A percentile compares a stretch with the other conserved stretches of the same genome.
Evolutionary conservation across 148 eudicot species (phyloP).

Genomic region (Heliosperma pusillum): DNA sequence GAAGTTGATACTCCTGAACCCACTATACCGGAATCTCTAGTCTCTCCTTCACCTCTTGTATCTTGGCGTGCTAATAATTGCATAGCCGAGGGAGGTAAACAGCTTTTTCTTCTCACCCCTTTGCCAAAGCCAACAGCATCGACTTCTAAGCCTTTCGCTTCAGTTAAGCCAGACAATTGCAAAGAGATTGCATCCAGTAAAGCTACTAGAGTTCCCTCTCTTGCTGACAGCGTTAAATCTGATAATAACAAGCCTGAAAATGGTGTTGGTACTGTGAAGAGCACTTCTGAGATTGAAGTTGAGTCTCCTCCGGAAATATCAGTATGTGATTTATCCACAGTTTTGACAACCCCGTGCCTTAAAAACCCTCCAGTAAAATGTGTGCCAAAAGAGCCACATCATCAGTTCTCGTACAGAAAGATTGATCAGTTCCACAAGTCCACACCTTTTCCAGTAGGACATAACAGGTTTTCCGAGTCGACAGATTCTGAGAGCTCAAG

Average conservation of each 20-base stretch:
- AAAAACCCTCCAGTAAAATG: conserved; percentile 62
- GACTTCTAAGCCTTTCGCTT: conserved; percentile 37
- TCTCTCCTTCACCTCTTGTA: conserved; percentile 98
- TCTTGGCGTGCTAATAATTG: conserved; percentile 77
- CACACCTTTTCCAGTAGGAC: conserved; percentile 60
- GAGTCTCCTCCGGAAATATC: conserved; percentile 35
- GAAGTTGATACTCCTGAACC: conserved; percentile 52
- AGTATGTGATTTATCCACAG: conserved; percentile 27
- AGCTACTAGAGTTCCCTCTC: conserved; percentile 26
- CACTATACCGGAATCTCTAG: conserved; percentile 44
- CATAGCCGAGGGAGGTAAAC: conserved; percentile 57
- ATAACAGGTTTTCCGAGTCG: conserved; percentile 29
- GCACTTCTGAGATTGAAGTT: conserved; percentile 18
- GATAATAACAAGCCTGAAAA: conserved; percentile 23
- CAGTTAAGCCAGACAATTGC: conserved; percentile 32
- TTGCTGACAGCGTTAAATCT: conserved; percentile 17
- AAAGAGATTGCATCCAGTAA: conserved; percentile 25
- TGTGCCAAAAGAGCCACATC: conserved; percentile 54
- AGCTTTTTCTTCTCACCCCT: conserved; percentile 83
- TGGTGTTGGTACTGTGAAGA: conserved; percentile 27
- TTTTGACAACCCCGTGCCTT: conserved; percentile 58
- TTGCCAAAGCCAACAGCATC: conserved; percentile 48
- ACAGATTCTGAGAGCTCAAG: conserved; percentile 51
- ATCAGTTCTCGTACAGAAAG: conserved; percentile 33
- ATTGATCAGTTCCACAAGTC: conserved; percentile 36